phyloP scores from a whole-genome alignment of 2,329 filamentous ascomycete species.

The Fusarium austroafricanum region DNA sequence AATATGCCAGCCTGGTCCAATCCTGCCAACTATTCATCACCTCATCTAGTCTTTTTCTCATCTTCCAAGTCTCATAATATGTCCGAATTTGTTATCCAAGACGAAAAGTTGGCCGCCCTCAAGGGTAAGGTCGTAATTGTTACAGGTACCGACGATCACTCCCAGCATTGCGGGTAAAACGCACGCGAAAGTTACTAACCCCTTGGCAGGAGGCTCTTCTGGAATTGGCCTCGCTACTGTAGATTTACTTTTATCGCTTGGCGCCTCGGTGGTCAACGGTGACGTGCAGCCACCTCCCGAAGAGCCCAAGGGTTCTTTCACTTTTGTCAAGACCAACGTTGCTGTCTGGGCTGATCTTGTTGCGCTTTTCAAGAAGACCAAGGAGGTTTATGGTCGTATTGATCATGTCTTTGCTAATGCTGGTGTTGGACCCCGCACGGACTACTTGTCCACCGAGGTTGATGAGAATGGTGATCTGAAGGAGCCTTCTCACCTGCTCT shows the following conservation, averaged over 20 bases:
- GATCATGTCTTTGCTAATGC: conserved; percentile 81
- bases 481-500: conserved; percentile 55
- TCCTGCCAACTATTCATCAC: background rate
- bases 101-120: conserved; percentile 56
- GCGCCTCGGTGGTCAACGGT: conserved; percentile 65
- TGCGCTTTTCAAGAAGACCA: conserved; percentile 63
- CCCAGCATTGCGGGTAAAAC: background rate
- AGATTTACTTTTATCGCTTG: conserved; percentile 61
- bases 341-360: conserved; percentile 62
- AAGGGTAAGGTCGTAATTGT: conserved; percentile 64
- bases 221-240: conserved; percentile 70
- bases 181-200: background rate
- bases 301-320: conserved; percentile 43
- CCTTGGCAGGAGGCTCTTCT: conserved; percentile 62
- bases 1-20: background rate
- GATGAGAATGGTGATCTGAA: conserved; percentile 62
- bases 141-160: conserved; percentile 50
- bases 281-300: conserved; percentile 60
- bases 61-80: conserved; percentile 45
- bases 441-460: conserved; percentile 60
- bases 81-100: conserved; percentile 59
- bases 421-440: conserved; percentile 60
- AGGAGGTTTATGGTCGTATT: conserved; percentile 76
- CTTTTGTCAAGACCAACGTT: conserved; percentile 59
- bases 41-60: background rate